Evolutionary conservation across 352 stramenopile genomes (phyloP).

Genomic region (Vaucheria bursata): DNA sequence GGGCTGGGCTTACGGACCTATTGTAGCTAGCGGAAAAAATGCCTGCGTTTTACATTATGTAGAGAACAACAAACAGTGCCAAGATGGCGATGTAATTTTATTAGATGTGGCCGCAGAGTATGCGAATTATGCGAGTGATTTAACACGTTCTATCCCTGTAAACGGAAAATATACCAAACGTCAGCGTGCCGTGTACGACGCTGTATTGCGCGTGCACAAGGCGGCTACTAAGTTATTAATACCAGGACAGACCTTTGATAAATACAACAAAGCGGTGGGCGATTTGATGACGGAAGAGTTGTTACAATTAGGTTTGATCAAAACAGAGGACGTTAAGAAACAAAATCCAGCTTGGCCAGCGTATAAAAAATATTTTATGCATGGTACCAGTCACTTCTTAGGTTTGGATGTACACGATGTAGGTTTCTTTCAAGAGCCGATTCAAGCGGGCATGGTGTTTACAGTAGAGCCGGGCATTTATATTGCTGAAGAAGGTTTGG

Average conservation of each 20-base stretch:
- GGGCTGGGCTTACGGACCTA: neutral
- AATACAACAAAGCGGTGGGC: neutral
- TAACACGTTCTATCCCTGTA: neutral
- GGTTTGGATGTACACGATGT: neutral
- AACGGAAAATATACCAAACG: neutral
- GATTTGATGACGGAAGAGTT: neutral
- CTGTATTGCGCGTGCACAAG: neutral
- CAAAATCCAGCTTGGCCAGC: no score
- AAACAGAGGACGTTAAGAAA: neutral
- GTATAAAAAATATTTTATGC: slow-evolving; percentile 5
- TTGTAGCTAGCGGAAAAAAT: neutral
- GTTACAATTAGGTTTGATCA: neutral
- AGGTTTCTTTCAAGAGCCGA: neutral
- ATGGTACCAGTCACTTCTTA: neutral
- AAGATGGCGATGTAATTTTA: neutral
- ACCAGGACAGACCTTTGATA: neutral
- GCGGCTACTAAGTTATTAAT: neutral
- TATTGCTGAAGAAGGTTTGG: neutral
- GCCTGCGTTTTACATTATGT: neutral
- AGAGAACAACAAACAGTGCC: neutral
- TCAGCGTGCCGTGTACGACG: neutral
- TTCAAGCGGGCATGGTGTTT: neutral
- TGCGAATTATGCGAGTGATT: neutral
- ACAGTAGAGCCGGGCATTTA: neutral
- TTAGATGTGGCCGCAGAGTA: neutral